Conservation (phyloP, 495 filamentous ascomycete genomes). For the Penicillium flavigenum region DNA sequence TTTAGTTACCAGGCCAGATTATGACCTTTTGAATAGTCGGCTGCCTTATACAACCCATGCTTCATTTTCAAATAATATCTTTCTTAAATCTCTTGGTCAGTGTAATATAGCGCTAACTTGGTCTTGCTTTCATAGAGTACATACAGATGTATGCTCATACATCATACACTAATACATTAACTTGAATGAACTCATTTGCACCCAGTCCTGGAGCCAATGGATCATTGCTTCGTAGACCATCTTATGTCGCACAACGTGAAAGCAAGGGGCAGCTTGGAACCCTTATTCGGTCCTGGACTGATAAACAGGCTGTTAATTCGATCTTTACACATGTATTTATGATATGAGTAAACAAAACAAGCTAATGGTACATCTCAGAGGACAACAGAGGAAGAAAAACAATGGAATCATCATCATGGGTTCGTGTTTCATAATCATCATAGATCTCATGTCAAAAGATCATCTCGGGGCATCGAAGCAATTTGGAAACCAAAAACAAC, state of each 20-base stretch:
- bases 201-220: background rate
- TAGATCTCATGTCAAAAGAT: conserved; percentile 23
- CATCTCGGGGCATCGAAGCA: conserved; percentile 1
- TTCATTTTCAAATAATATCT: background rate
- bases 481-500: conserved; percentile 4
- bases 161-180: background rate
- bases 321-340: background rate
- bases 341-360: background rate
- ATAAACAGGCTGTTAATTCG: conserved; percentile 1
- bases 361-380: conserved; percentile 28
- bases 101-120: background rate
- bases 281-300: background rate
- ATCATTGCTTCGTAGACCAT: background rate
- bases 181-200: background rate
- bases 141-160: background rate
- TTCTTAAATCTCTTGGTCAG: too few relatives aligned
- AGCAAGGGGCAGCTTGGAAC: background rate
- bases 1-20: background rate
- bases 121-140: background rate
- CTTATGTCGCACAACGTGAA: conserved; percentile 5
- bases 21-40: background rate
- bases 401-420: conserved; percentile 7
- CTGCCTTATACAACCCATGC: background rate
- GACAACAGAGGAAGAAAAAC: conserved; percentile 8
- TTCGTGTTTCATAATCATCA: conserved; percentile 28